These are phyloP conservation scores for Symmetrospora coprosmae DNA, from an alignment of 768 basidiomycete species.

Conservation along the genomic window DNA sequence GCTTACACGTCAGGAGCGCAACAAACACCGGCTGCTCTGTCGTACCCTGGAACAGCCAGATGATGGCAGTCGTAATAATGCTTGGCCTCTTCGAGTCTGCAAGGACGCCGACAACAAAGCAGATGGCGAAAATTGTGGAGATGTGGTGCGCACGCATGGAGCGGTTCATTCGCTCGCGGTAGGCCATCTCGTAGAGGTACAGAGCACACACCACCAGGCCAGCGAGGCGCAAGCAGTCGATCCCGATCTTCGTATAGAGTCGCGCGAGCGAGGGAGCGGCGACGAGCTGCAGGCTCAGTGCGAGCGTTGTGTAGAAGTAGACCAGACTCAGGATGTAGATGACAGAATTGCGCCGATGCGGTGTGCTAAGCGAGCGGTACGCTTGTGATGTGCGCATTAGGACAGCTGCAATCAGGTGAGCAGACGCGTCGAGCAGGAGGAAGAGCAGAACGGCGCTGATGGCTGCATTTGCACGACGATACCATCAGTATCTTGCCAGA, in stretches of 20 bases:
- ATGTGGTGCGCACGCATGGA: background rate
- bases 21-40: slow-evolving; percentile 1
- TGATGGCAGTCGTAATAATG: background rate
- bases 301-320: background rate
- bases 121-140: background rate
- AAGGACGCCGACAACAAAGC: background rate
- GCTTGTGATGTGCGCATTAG: background rate
- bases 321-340: background rate
- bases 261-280: background rate
- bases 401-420: background rate
- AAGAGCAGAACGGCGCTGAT: background rate
- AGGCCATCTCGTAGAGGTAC: slow-evolving; percentile 1
- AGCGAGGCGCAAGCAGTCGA: background rate
- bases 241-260: background rate
- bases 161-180: background rate
- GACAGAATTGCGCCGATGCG: background rate
- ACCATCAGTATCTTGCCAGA: no score
- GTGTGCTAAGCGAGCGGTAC: background rate
- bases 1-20: slow-evolving; percentile 4
- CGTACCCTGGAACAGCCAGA: background rate
- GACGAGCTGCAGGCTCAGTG: background rate
- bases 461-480: background rate
- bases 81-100: background rate
- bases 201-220: background rate
- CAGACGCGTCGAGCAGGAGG: background rate